These are phyloP conservation scores for Zygosaccharomyces lentus DNA, from an alignment of 805 yeast species.

Conservation along the genomic window DNA sequence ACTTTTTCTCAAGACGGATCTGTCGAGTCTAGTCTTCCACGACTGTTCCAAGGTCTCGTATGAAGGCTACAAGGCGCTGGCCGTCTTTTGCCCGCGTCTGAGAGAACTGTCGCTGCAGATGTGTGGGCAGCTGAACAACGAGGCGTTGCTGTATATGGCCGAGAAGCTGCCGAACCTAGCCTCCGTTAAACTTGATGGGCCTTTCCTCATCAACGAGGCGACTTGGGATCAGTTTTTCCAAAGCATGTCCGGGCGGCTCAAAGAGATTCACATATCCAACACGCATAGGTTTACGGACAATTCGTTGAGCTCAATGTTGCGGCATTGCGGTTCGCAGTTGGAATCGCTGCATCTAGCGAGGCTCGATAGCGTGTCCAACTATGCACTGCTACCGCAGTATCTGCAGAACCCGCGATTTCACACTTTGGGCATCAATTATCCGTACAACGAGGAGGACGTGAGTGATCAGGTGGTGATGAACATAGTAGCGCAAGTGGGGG, in stretches of 20 bases:
- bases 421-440: constrained; percentile 63
- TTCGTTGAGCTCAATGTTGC: constrained; percentile 58
- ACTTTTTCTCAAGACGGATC: constrained; percentile 62
- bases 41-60: constrained; percentile 81
- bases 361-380: constrained; percentile 66
- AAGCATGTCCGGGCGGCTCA: constrained; percentile 48
- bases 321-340: constrained; percentile 54
- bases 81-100: constrained; percentile 73
- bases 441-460: constrained; percentile 59
- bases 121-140: constrained; percentile 92
- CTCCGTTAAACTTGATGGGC: constrained; percentile 73
- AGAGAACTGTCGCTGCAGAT: constrained; percentile 64
- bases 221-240: constrained; percentile 78
- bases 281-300: constrained; percentile 79
- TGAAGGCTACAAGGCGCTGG: constrained; percentile 63
- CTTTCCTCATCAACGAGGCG: constrained; percentile 72
- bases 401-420: constrained; percentile 43
- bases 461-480: constrained; percentile 64
- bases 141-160: constrained; percentile 59
- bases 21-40: constrained; percentile 67
- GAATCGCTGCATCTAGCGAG: constrained; percentile 58
- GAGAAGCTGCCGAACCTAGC: constrained; percentile 53
- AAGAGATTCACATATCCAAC: constrained; percentile 60
- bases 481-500: constrained; percentile 58
- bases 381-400: constrained; percentile 62